Conservation (phyloP, 2,329 filamentous ascomycete species). For the Aspergillus calidoustus region DNA sequence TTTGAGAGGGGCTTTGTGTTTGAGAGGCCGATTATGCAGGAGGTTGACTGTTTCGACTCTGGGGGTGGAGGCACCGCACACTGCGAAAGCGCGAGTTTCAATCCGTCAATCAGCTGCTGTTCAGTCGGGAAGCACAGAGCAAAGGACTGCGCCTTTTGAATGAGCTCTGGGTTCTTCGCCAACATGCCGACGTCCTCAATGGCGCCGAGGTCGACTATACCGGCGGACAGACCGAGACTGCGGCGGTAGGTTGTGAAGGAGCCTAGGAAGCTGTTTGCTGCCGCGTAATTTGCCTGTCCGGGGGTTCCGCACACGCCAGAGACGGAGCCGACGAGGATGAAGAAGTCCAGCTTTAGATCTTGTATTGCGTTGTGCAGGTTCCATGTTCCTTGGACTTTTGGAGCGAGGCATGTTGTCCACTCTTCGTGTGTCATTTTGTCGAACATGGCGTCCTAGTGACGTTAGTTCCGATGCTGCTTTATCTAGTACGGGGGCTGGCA, state of each 20-base stretch:
- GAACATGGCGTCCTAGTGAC: slow-evolving; percentile 9
- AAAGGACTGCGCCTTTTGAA: neutral
- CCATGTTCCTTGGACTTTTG: slow-evolving; percentile 24
- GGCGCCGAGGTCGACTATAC: slow-evolving; percentile 26
- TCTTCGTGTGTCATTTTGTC: slow-evolving; percentile 13
- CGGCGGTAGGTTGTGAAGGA: slow-evolving; percentile 28
- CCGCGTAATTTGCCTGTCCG: slow-evolving; percentile 39
- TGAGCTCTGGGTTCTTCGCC: neutral
- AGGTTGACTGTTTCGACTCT: neutral
- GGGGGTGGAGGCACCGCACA: neutral
- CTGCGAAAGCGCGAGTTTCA: neutral
- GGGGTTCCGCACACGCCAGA: slow-evolving; percentile 38
- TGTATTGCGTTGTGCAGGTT: slow-evolving; percentile 19
- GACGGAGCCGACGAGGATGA: slow-evolving; percentile 20
- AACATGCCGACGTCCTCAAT: slow-evolving; percentile 30
- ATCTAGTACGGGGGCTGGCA: neutral
- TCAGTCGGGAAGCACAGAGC: neutral
- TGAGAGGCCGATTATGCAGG: slow-evolving; percentile 11
- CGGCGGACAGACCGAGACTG: slow-evolving; percentile 19
- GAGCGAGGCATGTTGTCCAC: slow-evolving; percentile 7
- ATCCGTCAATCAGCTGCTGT: slow-evolving; percentile 3
- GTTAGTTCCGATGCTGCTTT: neutral
- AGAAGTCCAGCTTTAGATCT: slow-evolving; percentile 13
- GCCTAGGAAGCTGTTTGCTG: slow-evolving; percentile 29
- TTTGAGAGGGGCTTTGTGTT: slow-evolving; percentile 15